Percentiles rank a stretch among this genome's conserved stretches.
Conservation (phyloP, 2,329 filamentous ascomycete genomes). For the Fusarium devonianum region DNA sequence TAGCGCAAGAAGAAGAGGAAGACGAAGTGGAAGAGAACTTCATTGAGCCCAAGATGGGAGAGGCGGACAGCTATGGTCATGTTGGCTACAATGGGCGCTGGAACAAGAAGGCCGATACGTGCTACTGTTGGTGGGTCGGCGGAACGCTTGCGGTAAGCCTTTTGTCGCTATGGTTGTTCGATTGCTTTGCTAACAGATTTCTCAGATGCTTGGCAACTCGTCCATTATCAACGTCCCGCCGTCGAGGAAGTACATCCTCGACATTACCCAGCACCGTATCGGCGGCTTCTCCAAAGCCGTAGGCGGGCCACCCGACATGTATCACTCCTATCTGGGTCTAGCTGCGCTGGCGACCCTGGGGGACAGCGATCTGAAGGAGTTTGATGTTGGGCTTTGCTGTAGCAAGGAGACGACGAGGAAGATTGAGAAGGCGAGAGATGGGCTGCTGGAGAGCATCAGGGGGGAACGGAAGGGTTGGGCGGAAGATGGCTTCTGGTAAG, state of each 20-base stretch:
- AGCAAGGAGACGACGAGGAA: slow-evolving; percentile 65
- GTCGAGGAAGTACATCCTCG: slow-evolving; percentile 80
- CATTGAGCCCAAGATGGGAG: slow-evolving; percentile 46
- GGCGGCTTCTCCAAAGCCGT: slow-evolving; percentile 81
- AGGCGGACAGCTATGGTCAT: slow-evolving; percentile 49
- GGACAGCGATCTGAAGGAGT: slow-evolving; percentile 70
- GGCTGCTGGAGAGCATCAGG: slow-evolving; percentile 40
- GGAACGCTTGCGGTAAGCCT: slow-evolving; percentile 62
- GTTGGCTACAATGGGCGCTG: slow-evolving; percentile 88
- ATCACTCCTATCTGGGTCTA: slow-evolving; percentile 89
- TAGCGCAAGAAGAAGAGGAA: slow-evolving; percentile 55
- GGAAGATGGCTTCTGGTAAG: slow-evolving; percentile 35
- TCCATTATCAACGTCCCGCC: slow-evolving; percentile 65
- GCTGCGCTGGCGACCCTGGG: slow-evolving; percentile 78
- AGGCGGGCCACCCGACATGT: slow-evolving; percentile 75
- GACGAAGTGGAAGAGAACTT: slow-evolving; percentile 54
- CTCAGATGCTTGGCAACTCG: slow-evolving; percentile 64
- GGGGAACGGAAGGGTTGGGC: slow-evolving; percentile 24
- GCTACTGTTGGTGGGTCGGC: slow-evolving; percentile 92
- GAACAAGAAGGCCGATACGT: slow-evolving; percentile 94
- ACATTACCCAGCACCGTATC: slow-evolving; percentile 85
- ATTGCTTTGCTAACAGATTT: slow-evolving; percentile 1
- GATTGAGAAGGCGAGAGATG: slow-evolving; percentile 56
- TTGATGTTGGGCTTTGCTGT: slow-evolving; percentile 81
- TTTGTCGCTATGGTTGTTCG: accelerated